Evolutionary conservation across 1,284 basidiomycete species (phyloP).

Genomic region (Stygiomarasmius scandens): DNA sequence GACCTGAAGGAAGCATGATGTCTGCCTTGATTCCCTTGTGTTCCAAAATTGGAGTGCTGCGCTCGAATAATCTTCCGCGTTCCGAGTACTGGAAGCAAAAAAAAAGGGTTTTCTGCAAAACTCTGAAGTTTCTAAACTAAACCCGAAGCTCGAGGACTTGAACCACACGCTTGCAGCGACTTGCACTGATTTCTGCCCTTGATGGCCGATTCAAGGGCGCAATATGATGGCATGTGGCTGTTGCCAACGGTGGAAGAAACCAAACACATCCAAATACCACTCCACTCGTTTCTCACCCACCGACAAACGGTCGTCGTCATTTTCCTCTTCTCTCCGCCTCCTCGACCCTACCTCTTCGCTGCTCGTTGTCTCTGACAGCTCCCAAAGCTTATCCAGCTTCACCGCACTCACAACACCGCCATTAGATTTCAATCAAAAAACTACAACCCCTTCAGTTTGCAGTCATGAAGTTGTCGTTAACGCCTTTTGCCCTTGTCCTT

Average conservation of each 20-base stretch:
- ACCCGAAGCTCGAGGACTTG: too few relatives aligned
- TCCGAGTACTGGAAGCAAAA: too few relatives aligned
- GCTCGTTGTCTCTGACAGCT: background rate
- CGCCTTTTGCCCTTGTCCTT: constrained; percentile 40
- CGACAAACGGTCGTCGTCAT: constrained; percentile 3
- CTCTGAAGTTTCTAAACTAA: too few relatives aligned
- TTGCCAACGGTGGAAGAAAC: background rate
- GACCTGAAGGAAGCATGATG: too few relatives aligned
- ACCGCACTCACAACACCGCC: background rate
- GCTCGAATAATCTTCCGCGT: too few relatives aligned
- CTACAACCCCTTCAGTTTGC: constrained; percentile 5
- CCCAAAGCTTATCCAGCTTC: background rate
- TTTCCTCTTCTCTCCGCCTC: background rate
- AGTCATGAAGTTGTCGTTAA: constrained; percentile 37
- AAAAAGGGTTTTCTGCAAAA: too few relatives aligned
- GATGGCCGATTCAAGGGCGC: too few relatives aligned
- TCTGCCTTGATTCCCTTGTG: too few relatives aligned
- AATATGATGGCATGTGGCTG: background rate
- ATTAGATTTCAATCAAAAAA: constrained; percentile 5
- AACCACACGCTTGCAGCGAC: too few relatives aligned
- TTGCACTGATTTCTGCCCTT: too few relatives aligned
- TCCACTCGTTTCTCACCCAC: constrained; percentile 16
- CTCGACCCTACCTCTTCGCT: background rate
- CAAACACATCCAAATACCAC: constrained; percentile 11
- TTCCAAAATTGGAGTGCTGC: too few relatives aligned